Conservation (phyloP, 768 basidiomycete genomes). For the Pleurotus giganteus region DNA sequence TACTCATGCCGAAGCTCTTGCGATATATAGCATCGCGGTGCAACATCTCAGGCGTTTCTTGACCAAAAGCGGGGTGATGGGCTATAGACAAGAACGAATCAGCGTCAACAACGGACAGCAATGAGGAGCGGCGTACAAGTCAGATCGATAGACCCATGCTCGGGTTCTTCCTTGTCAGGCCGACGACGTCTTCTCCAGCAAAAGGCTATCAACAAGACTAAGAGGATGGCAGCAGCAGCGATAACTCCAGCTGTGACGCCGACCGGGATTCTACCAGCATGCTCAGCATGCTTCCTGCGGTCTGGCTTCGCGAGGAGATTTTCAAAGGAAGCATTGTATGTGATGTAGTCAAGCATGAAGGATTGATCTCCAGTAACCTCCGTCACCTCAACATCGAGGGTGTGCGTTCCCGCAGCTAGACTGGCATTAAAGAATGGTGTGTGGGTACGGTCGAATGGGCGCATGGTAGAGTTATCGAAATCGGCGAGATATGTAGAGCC, state of each 20-base stretch:
- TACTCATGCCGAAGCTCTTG: constrained; percentile 8
- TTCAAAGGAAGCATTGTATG: constrained; percentile 27
- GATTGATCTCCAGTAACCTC: constrained; percentile 28
- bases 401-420: constrained; percentile 32
- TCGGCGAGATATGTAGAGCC: constrained; percentile 12
- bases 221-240: constrained; percentile 2
- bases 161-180: not conserved
- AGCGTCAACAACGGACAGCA: not conserved
- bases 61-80: constrained; percentile 1
- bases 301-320: constrained; percentile 1
- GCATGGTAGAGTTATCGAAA: constrained; percentile 19
- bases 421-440: constrained; percentile 32
- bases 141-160: constrained; percentile 4
- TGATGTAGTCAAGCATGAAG: constrained; percentile 38
- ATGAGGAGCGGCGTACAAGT: not conserved
- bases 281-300: not conserved
- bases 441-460: constrained; percentile 28
- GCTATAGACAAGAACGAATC: not conserved
- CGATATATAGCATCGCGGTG: constrained; percentile 1
- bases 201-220: not conserved
- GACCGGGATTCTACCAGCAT: not conserved
- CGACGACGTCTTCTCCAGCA: constrained; percentile 9
- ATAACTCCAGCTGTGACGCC: constrained; percentile 5
- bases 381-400: constrained; percentile 34
- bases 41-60: constrained; percentile 1